Evolutionary conservation across 805 yeast species (phyloP), one percentile per base, ranked within the genome.

Genomic region (Starmera quercuum): DNA sequence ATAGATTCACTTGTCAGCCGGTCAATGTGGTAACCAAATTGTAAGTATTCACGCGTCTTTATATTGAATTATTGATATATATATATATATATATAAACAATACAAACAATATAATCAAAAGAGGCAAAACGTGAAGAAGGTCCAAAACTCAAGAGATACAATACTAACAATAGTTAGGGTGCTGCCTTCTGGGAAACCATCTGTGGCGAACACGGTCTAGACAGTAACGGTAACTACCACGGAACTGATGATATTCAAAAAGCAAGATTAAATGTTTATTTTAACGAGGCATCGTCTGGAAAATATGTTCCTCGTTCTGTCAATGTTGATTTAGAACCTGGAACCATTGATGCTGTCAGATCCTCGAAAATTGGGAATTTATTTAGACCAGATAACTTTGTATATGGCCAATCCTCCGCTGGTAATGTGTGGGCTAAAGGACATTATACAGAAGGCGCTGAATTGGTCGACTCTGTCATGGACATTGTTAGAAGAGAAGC

Each of bases 401-500:
- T 90, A 57, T 80, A 82, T 40, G 98, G 98, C 59, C 92, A 92
- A 63, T 97, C 94, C 63, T 97, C 94, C 59, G 98, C 98, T 20
- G 97, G 97, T 49, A 90, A 92, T 64, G 92, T 90, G 66, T 90
- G 86, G 66, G 98, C 97, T 33, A 85, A 97, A 68, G 98, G 98
- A 55, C 97, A 92, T 64, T 92, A 88, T 71, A 90, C 98, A 21
- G 88, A 87, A 35, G 98, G 98, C 46, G 85, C 95, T 66, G 96
- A 87, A 61, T 66, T 92, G 49, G 73, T 90, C 49, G 98, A 92
- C 58, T 95, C 86, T 47, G 83, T 88, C 40, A 76, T 87, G 67
- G 97, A 90, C 63, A 83, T 96, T 59, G 76, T 92, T 41, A 85
- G 97, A 71, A 87, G 90, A 62, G 87, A 88, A 75, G 71, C 92